Base-by-base conservation (phyloP, 2,329 filamentous ascomycete species). In the Colletotrichum higginsianum region DNA sequence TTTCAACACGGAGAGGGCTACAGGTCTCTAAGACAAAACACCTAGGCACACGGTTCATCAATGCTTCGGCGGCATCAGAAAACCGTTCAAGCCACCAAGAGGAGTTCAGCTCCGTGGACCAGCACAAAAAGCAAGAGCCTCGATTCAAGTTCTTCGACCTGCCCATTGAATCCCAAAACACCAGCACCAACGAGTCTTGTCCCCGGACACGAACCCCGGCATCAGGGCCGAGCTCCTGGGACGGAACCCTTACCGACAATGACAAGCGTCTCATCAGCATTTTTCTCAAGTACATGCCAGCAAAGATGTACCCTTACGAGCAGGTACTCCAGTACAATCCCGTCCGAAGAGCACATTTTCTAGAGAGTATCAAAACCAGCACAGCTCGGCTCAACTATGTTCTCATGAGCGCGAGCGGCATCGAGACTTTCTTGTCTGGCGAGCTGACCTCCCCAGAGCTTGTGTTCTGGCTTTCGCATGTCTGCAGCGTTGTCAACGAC, bases 1-100 rank as follows among this genome's bases (percentile, higher is more conserved):
- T 83, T 61, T 80, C 81, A 46, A 83, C 81, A 0, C 77, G 81
- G 35, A 78, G 81, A 42, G 82, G 82, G 11, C 76, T 84, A 55
- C 80, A 82, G 71, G 81, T 84, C 15, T 81, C 82, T 26, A 82
- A 82, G 72, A 79, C 82, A 65, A 83, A 80, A 72, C 80, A 82
- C 73, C 79, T 82, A 66, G 82, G 82, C 42, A 77, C 78, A 26
- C 82, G 80, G 5, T 84, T 84, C 66, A 82, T 83, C 66, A 83
- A 84, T 73, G 71, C 80, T n/a, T 75, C 75, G 23, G 69, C 73
- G 13, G 64, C 73, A 12, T 52, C 75, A 16, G 66, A 38, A 49
- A 61, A 44, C 9, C 50, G 23, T 18, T 44, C 58, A 18, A 49
- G 13, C 50, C 49, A 49, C 23, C n/a, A 12, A 47, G 63, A 72